Evolutionary conservation across 2,329 filamentous ascomycete genomes (phyloP).

Genomic region (Seiridium cupressi): DNA sequence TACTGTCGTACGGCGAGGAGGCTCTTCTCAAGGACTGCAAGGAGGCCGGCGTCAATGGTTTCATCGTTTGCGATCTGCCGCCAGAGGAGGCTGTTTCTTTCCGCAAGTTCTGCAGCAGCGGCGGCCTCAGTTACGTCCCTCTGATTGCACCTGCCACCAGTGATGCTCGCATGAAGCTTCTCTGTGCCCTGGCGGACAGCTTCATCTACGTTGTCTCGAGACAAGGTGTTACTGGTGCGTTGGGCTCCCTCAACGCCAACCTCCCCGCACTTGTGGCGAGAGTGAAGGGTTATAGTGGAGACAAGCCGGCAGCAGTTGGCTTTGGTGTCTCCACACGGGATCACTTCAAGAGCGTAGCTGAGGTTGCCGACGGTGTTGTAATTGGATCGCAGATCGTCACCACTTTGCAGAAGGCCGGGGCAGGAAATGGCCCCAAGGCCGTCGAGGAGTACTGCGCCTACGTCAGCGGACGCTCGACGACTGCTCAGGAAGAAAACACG

Average conservation of each 20-base stretch:
- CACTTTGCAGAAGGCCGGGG: constrained; percentile 66
- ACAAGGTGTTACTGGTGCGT: constrained; percentile 94
- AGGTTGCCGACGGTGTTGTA: constrained; percentile 88
- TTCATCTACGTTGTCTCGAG: constrained; percentile 99
- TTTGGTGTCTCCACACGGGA: constrained; percentile 96
- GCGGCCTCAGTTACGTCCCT: constrained; percentile 90
- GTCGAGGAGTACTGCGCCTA: constrained; percentile 86
- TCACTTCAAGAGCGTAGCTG: constrained; percentile 83
- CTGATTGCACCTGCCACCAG: constrained; percentile 93
- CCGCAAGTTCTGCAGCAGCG: constrained; percentile 76
- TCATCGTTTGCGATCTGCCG: constrained; percentile 93
- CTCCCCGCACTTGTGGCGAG: constrained; percentile 79
- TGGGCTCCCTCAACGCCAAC: constrained; percentile 75
- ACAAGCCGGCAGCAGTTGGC: constrained; percentile 86
- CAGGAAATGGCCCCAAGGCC: constrained; percentile 65
- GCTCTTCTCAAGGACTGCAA: constrained; percentile 80
- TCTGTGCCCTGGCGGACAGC: constrained; percentile 95
- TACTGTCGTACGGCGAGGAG: constrained; percentile 93
- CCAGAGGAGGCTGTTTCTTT: constrained; percentile 95
- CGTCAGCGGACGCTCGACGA: constrained; percentile 47
- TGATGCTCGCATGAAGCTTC: constrained; percentile 87
- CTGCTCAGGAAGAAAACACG: constrained; percentile 39
- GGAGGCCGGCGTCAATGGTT: constrained; percentile 85
- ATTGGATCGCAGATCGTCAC: constrained; percentile 95
- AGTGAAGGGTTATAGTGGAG: constrained; percentile 89